phyloP scores from a whole-genome alignment of 257 asterid species.

The Voacanga thouarsii region DNA sequence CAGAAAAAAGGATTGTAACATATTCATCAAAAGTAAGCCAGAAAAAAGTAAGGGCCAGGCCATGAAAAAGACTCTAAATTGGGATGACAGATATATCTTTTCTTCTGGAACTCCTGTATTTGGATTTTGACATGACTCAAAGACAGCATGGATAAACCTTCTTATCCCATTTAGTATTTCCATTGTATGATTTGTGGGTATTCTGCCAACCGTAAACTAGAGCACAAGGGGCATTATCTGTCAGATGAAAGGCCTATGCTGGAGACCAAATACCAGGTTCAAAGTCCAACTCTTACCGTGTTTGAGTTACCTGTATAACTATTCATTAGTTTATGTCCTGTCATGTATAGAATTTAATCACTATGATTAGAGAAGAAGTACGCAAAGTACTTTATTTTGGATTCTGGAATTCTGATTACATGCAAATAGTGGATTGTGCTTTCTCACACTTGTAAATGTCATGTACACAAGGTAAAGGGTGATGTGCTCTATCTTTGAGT shows the following conservation, averaged over 20 bases:
- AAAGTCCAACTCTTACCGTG: neutral
- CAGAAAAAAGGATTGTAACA: neutral
- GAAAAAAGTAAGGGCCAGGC: neutral
- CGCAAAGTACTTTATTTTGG: neutral
- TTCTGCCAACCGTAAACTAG: neutral
- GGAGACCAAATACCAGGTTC: neutral
- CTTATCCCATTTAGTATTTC: neutral
- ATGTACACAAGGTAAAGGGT: neutral
- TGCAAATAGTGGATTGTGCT: neutral
- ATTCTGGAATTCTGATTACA: neutral
- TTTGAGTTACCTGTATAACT: neutral
- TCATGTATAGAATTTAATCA: neutral
- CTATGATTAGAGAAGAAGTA: neutral
- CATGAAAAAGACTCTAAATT: neutral
- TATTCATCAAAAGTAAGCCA: neutral
- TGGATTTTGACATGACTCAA: slow-evolving; percentile 4
- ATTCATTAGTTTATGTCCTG: neutral
- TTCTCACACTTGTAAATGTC: neutral
- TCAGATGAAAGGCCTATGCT: neutral
- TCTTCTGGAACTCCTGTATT: neutral
- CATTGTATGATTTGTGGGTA: no score
- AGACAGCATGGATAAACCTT: neutral
- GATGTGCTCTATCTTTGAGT: neutral
- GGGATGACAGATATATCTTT: neutral
- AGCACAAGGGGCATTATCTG: neutral